Conservation (phyloP, 352 stramenopile species). For the Lagenidium sp. region DNA sequence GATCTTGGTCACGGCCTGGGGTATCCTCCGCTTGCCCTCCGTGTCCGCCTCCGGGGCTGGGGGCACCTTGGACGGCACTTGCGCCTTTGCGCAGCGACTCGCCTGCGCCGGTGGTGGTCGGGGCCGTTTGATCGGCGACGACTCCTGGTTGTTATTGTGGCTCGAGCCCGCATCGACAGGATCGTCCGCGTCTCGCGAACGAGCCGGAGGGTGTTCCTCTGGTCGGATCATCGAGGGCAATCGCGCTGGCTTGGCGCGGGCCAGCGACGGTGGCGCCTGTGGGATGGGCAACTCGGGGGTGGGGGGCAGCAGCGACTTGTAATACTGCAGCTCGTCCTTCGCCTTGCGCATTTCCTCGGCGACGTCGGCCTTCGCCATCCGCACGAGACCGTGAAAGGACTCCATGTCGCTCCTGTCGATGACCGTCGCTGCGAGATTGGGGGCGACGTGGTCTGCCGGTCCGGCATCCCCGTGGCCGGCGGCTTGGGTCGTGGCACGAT, state of each 20-base stretch:
- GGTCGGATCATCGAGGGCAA: too few species aligned
- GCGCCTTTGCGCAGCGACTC: too few species aligned
- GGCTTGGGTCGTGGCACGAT: neutral
- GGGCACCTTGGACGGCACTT: too few species aligned
- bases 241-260: slow-evolving; percentile 10
- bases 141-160: slow-evolving; percentile 18
- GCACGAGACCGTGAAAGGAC: slow-evolving; percentile 43
- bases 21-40: too few species aligned
- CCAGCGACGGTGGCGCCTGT: too few species aligned
- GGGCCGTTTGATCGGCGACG: slow-evolving; percentile 8
- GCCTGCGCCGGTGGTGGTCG: too few species aligned
- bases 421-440: slow-evolving; percentile 8
- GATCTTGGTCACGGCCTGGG: too few species aligned
- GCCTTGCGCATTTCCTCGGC: slow-evolving; percentile 20
- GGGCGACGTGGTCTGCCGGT: slow-evolving; percentile 3
- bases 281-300: too few species aligned
- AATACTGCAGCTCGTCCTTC: slow-evolving; percentile 47
- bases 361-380: slow-evolving; percentile 25
- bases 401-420: slow-evolving; percentile 39
- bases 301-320: slow-evolving; percentile 39
- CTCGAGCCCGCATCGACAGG: neutral
- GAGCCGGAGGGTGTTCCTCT: too few species aligned
- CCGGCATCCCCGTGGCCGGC: neutral
- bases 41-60: too few species aligned
- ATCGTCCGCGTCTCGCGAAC: slow-evolving; percentile 6